Evolutionary conservation across 352 stramenopile species (phyloP).

Genomic region (Globisporangium radiosum): DNA sequence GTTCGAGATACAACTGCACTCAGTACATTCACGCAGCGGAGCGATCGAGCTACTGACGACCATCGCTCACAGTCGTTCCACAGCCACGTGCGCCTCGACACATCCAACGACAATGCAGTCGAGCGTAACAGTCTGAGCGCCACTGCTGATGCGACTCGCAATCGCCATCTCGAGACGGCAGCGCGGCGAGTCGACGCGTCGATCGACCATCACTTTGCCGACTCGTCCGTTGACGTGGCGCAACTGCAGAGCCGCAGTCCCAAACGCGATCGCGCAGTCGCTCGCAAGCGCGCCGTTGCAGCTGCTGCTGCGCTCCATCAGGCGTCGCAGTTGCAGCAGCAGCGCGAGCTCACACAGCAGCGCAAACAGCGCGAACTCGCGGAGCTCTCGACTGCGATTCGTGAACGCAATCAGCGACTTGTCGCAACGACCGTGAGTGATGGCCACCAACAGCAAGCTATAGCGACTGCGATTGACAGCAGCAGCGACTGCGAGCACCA

Average conservation of each 20-base stretch:
- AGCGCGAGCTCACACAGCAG: conserved; percentile 17
- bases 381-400: conserved; percentile 50
- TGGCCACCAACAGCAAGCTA: not conserved
- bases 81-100: not conserved
- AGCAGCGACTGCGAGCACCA: not conserved
- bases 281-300: conserved; percentile 31
- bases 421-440: conserved; percentile 4
- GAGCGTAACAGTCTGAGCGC: not conserved
- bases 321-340: conserved; percentile 12
- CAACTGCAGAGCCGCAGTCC: conserved; percentile 18
- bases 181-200: conserved; percentile 32
- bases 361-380: conserved; percentile 35
- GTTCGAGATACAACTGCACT: not conserved
- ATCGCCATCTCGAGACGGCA: not conserved
- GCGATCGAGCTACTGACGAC: not conserved
- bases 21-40: conserved; percentile 2
- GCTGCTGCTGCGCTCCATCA: conserved; percentile 36
- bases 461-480: not conserved
- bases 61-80: conserved; percentile 1
- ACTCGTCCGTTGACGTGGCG: conserved; percentile 42
- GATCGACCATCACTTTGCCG: conserved; percentile 55
- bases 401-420: conserved; percentile 35
- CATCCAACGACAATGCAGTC: not conserved
- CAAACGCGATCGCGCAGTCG: conserved; percentile 23
- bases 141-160: not conserved